These are phyloP conservation scores for Botryosphaeria dothidea DNA, from an alignment of 2,329 filamentous ascomycete genomes.

Conservation along the genomic window DNA sequence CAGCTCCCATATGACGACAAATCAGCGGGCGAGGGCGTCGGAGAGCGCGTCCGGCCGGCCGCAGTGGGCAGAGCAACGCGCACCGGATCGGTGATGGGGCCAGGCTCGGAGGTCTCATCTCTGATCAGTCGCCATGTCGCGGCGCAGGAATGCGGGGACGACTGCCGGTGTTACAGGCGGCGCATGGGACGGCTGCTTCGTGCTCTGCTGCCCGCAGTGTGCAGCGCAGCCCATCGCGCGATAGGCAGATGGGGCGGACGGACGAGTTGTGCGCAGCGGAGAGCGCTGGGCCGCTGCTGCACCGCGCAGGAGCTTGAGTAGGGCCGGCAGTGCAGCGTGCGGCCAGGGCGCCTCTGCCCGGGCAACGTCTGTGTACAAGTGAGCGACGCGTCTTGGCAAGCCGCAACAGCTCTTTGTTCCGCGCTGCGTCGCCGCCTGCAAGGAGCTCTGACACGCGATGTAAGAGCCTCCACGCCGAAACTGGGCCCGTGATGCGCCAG, in stretches of 20 bases:
- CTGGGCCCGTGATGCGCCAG: constrained; percentile 11
- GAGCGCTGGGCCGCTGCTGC: constrained; percentile 11
- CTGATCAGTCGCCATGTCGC: constrained; percentile 14
- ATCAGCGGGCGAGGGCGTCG: constrained; percentile 7
- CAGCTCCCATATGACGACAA: constrained; percentile 7
- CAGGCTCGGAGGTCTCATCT: constrained; percentile 3
- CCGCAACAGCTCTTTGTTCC: constrained; percentile 19
- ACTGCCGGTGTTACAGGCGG: constrained; percentile 7
- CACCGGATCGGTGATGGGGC: constrained; percentile 15
- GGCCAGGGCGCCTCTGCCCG: constrained; percentile 17
- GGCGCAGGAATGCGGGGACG: constrained; percentile 17
- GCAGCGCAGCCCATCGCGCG: background rate
- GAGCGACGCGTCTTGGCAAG: constrained; percentile 5
- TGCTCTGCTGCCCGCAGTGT: background rate
- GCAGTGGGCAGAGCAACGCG: constrained; percentile 9
- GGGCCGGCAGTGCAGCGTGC: background rate
- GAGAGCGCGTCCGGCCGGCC: background rate
- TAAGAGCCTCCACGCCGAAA: constrained; percentile 14
- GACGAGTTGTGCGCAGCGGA: constrained; percentile 1
- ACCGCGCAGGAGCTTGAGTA: background rate
- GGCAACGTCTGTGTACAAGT: constrained; percentile 19
- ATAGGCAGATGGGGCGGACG: background rate
- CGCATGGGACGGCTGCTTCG: constrained; percentile 14
- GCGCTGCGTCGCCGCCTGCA: constrained; percentile 17
- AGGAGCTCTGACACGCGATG: constrained; percentile 19